These are phyloP conservation scores for Knoxia roxburghii DNA, from an alignment of 257 asterid genomes.

Conservation along the genomic window DNA sequence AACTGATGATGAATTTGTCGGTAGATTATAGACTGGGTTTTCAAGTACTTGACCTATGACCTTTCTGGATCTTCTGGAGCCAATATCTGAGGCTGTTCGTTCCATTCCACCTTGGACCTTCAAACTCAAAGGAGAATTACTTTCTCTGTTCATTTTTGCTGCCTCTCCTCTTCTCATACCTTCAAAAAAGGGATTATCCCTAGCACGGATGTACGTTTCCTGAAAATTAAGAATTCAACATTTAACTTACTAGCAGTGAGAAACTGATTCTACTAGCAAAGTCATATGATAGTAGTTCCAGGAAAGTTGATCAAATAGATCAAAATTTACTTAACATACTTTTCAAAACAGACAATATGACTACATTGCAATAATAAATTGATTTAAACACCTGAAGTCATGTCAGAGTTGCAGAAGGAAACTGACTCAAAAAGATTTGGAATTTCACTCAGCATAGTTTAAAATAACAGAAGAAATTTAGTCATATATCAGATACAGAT, in stretches of 20 bases:
- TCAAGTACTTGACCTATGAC: constrained; percentile 20
- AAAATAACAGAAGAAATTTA: not conserved
- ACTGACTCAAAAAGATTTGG: not conserved
- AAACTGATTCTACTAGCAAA: not conserved
- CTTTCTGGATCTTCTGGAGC: constrained; percentile 33
- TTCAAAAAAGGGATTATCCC: constrained; percentile 56
- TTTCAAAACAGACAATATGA: not conserved
- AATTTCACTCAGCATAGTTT: not conserved
- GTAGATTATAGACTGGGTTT: constrained; percentile 26
- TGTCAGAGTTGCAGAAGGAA: not conserved
- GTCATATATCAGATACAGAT: not conserved
- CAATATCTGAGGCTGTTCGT: constrained; percentile 52
- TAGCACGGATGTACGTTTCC: constrained; percentile 53
- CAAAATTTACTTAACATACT: not conserved
- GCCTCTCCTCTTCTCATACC: constrained; percentile 75
- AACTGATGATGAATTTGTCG: constrained; percentile 38
- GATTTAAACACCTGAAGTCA: not conserved
- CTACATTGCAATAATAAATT: no score
- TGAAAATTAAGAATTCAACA: constrained; percentile 12
- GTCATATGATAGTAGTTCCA: not conserved
- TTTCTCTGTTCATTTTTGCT: constrained; percentile 29
- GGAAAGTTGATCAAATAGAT: not conserved
- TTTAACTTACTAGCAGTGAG: not conserved
- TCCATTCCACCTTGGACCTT: constrained; percentile 22
- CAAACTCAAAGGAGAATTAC: constrained; percentile 32